Evolutionary conservation across 148 eudicot species (phyloP).

Genomic region (Camellia japonica): DNA sequence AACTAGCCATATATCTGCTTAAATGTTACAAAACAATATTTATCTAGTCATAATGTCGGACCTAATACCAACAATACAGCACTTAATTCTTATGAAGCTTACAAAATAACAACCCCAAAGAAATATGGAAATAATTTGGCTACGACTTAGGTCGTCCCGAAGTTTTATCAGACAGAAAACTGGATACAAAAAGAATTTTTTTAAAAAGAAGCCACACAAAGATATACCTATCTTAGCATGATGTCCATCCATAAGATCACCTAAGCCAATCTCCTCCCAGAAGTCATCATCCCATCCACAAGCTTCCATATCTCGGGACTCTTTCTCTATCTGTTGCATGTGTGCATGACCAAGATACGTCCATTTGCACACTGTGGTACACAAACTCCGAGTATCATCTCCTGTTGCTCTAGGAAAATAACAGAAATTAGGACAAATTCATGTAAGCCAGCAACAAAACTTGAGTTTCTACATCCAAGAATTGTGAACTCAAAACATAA

Average conservation of each 20-base stretch:
- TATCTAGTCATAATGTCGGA: background rate
- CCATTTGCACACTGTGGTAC: constrained; percentile 99
- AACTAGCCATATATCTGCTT: background rate
- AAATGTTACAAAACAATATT: background rate
- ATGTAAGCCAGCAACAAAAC: background rate
- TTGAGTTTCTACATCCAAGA: background rate
- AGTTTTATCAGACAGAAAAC: background rate
- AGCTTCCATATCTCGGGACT: constrained; percentile 87
- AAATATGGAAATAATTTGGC: background rate
- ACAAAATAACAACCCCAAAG: background rate
- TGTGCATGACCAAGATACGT: constrained; percentile 99
- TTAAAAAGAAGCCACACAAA: background rate
- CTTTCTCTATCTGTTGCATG: constrained; percentile 66
- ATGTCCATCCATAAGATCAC: constrained; percentile 94
- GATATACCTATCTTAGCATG: constrained; percentile 93
- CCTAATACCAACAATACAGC: background rate
- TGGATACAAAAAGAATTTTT: background rate
- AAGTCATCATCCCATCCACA: constrained; percentile 99
- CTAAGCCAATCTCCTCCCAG: constrained; percentile 98
- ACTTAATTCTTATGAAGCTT: background rate
- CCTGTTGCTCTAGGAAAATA: constrained; percentile 75
- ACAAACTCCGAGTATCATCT: constrained; percentile 96
- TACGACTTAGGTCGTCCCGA: background rate
- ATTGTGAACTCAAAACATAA: background rate
- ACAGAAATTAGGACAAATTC: constrained; percentile 15